Evolutionary conservation across 805 yeast species (phyloP).

Genomic region (Candida boidinii): DNA sequence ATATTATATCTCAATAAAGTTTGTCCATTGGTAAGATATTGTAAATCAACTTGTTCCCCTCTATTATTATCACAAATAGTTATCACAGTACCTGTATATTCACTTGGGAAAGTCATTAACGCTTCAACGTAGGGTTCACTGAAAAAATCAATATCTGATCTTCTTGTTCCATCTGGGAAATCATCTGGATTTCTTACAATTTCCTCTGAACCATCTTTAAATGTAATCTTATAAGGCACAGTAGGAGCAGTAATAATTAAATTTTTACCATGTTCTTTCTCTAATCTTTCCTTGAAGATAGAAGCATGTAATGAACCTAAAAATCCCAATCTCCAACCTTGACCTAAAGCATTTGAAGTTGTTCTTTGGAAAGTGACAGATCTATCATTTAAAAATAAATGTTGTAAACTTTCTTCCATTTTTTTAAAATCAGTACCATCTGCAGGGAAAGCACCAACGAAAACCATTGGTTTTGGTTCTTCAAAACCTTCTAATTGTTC

Average conservation of each 20-base stretch:
- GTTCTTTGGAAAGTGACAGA: slow-evolving; percentile 85
- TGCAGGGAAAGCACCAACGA: slow-evolving; percentile 96
- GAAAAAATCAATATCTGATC: slow-evolving; percentile 36
- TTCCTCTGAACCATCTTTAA: slow-evolving; percentile 52
- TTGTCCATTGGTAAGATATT: slow-evolving; percentile 72
- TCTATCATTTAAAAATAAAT: slow-evolving; percentile 83
- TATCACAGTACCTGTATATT: slow-evolving; percentile 81
- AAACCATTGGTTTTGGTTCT: slow-evolving; percentile 97
- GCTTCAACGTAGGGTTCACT: slow-evolving; percentile 88
- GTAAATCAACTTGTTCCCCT: slow-evolving; percentile 74
- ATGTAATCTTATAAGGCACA: slow-evolving; percentile 80
- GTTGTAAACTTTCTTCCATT: slow-evolving; percentile 83
- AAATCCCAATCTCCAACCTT: slow-evolving; percentile 96
- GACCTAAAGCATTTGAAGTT: slow-evolving; percentile 89
- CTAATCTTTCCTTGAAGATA: slow-evolving; percentile 85
- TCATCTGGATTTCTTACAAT: slow-evolving; percentile 86
- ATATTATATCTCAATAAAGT: slow-evolving; percentile 70
- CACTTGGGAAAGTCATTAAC: slow-evolving; percentile 83
- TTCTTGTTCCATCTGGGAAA: slow-evolving; percentile 59
- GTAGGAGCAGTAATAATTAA: slow-evolving; percentile 92
- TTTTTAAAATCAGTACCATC: slow-evolving; percentile 86
- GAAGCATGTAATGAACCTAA: slow-evolving; percentile 92
- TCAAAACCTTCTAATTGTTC: slow-evolving; percentile 91
- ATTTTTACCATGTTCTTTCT: slow-evolving; percentile 89
- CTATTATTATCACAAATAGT: slow-evolving; percentile 76